Evolutionary conservation across 352 stramenopile genomes (phyloP), one percentile per base, ranked within the genome.

Genomic region (Pythium coloratum): DNA sequence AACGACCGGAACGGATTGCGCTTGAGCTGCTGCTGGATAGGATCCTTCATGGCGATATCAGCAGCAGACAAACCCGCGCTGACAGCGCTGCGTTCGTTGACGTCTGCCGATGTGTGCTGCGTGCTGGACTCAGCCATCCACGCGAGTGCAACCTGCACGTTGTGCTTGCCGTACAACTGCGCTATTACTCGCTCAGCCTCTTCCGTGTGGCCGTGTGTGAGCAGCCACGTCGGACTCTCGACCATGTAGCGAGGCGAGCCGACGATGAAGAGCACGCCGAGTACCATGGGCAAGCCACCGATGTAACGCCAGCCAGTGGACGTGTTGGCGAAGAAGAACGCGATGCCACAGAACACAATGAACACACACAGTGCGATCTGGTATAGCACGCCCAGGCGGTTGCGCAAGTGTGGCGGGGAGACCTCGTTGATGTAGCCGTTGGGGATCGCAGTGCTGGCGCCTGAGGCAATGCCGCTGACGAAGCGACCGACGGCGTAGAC

Each of bases 301-400:
- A 88, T 87, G 42, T 78, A 82, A 9, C 84, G 72, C 82, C 82
- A 91, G 13, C 82, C 78, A 7, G 28, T 64, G 54, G 70, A 78
- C 0, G 75, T 84, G 54, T 79, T 75, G 7, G 73, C 71, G 55
- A 89, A 81, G 64, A 82, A 88, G 55, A 84, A 88, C 24, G 84
- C 76, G 42, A 75, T 73, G 0, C 69, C 70, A n/a, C 79, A 72
- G 18, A 88, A 54, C 4, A 88, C 30, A 34, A 86, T 77, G 20
- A 79, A 77, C 8, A 83, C 32, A 0, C 66, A 73, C 46, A 90
- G 66, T 8, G 66, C 70, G 24, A 83, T 74, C 59, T 91, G 82
- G 47, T 88, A 71, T 4, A 24, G n/a, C 20, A 75, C 53, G 30
- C 74, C 74, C 14, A 84, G 65, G 3, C 30, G 62, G 58, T 78